A percentile compares a stretch with the other conserved stretches of the same genome.
phyloP scores from a whole-genome alignment of 495 filamentous ascomycete species.

The Neurospora sp. region DNA sequence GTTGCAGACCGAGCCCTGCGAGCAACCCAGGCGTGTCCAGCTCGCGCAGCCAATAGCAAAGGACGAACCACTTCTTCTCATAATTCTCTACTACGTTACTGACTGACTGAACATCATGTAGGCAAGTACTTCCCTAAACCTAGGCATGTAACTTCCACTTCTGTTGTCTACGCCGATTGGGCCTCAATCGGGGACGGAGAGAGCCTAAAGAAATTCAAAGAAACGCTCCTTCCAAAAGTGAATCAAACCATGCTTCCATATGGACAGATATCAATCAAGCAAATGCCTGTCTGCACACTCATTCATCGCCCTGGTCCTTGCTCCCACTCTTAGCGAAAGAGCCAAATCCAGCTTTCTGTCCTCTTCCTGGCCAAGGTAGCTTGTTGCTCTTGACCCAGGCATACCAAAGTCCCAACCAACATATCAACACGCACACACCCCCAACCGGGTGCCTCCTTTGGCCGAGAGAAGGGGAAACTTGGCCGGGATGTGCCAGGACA shows the following conservation, averaged over 20 bases:
- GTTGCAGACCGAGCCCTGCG: not conserved
- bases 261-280: not conserved
- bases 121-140: not conserved
- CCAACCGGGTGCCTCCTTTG: not conserved
- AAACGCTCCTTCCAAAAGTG: not conserved
- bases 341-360: not conserved
- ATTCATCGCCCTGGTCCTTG: not conserved
- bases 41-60: not conserved
- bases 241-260: not conserved
- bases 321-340: not conserved
- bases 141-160: not conserved
- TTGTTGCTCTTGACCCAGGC: not conserved
- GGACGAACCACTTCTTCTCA: not conserved
- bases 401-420: not conserved
- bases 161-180: not conserved
- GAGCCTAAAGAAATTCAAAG: not conserved
- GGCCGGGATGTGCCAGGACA: not conserved
- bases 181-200: not conserved
- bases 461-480: not conserved
- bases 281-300: not conserved
- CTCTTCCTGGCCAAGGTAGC: not conserved
- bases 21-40: not conserved
- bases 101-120: not conserved
- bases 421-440: not conserved
- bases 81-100: not conserved